Evolutionary conservation across 352 stramenopile genomes (phyloP), one percentile per base, ranked within the genome.

Genomic region (Pythium coloratum): DNA sequence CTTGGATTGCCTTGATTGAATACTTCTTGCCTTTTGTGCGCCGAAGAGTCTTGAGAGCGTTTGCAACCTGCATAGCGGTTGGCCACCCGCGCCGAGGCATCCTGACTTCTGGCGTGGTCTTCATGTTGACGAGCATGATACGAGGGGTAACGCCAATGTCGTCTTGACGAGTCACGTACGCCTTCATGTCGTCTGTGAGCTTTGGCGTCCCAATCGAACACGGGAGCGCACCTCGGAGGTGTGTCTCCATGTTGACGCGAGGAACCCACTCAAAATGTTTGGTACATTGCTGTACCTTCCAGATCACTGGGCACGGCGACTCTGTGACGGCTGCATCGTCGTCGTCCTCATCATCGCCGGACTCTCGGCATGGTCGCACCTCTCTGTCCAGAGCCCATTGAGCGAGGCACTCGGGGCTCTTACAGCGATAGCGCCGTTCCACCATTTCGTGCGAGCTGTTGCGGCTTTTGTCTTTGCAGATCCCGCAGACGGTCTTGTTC

Each of bases 11-110:
- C 42, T 55, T 55, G 40, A 55, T 55, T 6, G 57, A 63, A n/a
- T 63, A 55, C 44, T 63, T 63, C 24, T 20, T 44, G 0, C 56
- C 56, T 32, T 62, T 24, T 2, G 16, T 55, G 6, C 57, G 42
- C 12, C 40, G 57, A 5, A 63, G 32, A 3, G 42, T 63, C 42
- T 63, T 63, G 0, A 62, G 26, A 6, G 55, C 55, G 38, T 62
- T 62, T 10, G 24, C 26, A 12, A 62, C 6, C 33, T 63, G 57
- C 16, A 42, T 18, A 13, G 57, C 6, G 8, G 57, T 55, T 2
- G 57, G 57, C 42, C 57, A 63, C 1, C 26, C 57, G 5, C 26
- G 12, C 10, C 0, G 0, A 0, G 57, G 40, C 18, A 34, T 36
- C 16, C 13, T 6, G 6, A 55, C 13, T 2, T 20, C 56, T 13